Base-by-base conservation (phyloP, 768 basidiomycete species). In the Paxillus involutus region DNA sequence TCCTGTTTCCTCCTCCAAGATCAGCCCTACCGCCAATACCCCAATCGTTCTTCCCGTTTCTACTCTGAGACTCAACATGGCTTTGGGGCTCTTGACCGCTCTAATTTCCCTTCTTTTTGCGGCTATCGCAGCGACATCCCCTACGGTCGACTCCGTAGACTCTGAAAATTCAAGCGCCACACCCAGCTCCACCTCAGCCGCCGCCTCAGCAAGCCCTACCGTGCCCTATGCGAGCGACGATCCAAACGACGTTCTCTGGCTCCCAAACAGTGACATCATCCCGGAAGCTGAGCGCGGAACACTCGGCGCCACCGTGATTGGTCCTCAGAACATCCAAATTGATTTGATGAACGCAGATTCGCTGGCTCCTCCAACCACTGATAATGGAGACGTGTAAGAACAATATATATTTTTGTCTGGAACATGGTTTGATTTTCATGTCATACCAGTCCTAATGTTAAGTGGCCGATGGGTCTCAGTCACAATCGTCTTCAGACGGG, bases 401-500 rank as follows among this genome's bases (percentile, higher is more conserved):
- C 17, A 35, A 32, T 21, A 33, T 46, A 11, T n/a, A n/a, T 0
- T 3, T n/a, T 43, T 13, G 14, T 8, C 44, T 51, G 54, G 35
- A 36, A n/a, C 30, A 6, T 8, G n/a, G n/a, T 8, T 47, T n/a
- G 40, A 40, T 44, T 19, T 26, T 51, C 16, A 52, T 21, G 13
- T 26, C 4, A 10, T 24, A 10, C 19, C 51, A 75, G 70, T 3
- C 52, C 60, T 5, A 84, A 84, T 53, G 71, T 71, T 49, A 85
- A 84, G 59, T 86, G 84, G 85, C 77, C 82, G 0, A 80, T 84
- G 63, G 72, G 77, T 30, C 62, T 82, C 24, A 83, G 82, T 53
- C 81, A 81, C 58, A 81, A 77, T 58, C 79, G 81, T 24, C 58
- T 86, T 14, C 75, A 76, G 46, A 73, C 76, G 10, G 84, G 83